Base-by-base conservation (phyloP, 768 basidiomycete species). In the Suillus fuscotomentosus region DNA sequence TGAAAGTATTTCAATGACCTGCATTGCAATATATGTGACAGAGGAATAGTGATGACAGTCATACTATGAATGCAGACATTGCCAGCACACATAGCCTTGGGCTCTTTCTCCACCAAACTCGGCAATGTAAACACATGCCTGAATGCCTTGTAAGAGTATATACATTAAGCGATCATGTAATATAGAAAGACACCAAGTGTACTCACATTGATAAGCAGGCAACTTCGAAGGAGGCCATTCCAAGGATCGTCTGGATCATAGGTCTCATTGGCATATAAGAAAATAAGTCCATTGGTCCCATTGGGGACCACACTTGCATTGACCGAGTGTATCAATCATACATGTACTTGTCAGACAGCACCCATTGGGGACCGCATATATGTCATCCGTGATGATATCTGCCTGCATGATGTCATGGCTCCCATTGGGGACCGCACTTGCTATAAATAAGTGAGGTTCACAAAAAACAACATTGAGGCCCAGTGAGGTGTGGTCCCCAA, bases 61-160 rank as follows among this genome's bases (percentile, higher is more conserved):
- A 69, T 69, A 2, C 68, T 56, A 34, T 71, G 70, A 38, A 70
- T 66, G 6, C 62, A 27, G 2, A 65, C 66, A 60, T 73, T 73
- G 9, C 72, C 70, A 61, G 27, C 27, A 31, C 27, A 3, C 3
- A 3, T 31, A 31, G 27, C 27, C 27, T 31, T 31, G 27, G 27
- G 55, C 55, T 71, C 72, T 41, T 70, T 68, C 36, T 73, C 65
- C 5, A 74, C 73, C 3, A 72, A 74, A 53, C 74, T 75, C 0
- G 74, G 73, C 1, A 70, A 74, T 4, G 70, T 76, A 53, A 76
- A 76, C 13, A 76, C 65, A 62, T 74, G 71, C 42, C 70, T 74
- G 36, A 56, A 73, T 8, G 69, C 72, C 75, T 75, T 20, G n/a
- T n/a, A 8, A 9, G 10, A 20, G 9, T 3, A n/a, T 45, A n/a